These are phyloP conservation scores for Lathyrus tuberosus DNA, from an alignment of 306 rosid species.

Conservation along the genomic window DNA sequence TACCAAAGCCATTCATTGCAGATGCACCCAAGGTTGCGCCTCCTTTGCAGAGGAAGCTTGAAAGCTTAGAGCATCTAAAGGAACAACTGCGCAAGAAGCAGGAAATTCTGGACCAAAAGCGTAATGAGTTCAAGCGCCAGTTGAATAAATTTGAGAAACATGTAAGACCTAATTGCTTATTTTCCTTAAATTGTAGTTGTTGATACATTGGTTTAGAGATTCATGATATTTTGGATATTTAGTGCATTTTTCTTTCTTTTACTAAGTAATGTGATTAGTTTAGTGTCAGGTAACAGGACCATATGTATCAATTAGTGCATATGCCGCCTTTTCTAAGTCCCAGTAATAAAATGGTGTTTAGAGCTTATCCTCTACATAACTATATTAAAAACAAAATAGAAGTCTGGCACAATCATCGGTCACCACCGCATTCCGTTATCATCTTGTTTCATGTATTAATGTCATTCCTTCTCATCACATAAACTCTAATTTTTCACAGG, in stretches of 20 bases:
- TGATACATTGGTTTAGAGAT: slow-evolving; percentile 26
- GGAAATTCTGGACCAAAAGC: slow-evolving; percentile 92
- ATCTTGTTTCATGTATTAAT: slow-evolving; percentile 23
- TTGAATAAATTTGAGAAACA: slow-evolving; percentile 83
- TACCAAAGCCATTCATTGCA: slow-evolving; percentile 50
- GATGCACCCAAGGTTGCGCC: slow-evolving; percentile 73
- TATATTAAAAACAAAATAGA: slow-evolving; percentile 3
- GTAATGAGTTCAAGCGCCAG: slow-evolving; percentile 78
- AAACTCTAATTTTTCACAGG: slow-evolving; percentile 53
- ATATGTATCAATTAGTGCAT: slow-evolving; percentile 16
- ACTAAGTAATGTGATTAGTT: slow-evolving; percentile 8
- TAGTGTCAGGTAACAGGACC: slow-evolving; percentile 18
- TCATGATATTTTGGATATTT: slow-evolving; percentile 9
- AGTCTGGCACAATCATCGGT: slow-evolving; percentile 24
- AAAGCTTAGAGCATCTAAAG: slow-evolving; percentile 74
- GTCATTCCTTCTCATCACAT: slow-evolving; percentile 28
- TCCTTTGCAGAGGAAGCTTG: slow-evolving; percentile 80
- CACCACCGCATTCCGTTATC: slow-evolving; percentile 19
- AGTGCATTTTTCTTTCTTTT: background rate
- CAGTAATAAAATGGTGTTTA: slow-evolving; percentile 24
- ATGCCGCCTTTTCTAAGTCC: slow-evolving; percentile 29
- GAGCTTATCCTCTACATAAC: slow-evolving; percentile 20
- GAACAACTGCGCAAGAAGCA: slow-evolving; percentile 96
- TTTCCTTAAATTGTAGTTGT: slow-evolving; percentile 29
- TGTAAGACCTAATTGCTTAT: slow-evolving; percentile 47